A percentile compares a stretch with the other conserved stretches of the same genome.
Evolutionary conservation across 805 yeast genomes (phyloP).

Genomic region (Candida methanosorbosa): DNA sequence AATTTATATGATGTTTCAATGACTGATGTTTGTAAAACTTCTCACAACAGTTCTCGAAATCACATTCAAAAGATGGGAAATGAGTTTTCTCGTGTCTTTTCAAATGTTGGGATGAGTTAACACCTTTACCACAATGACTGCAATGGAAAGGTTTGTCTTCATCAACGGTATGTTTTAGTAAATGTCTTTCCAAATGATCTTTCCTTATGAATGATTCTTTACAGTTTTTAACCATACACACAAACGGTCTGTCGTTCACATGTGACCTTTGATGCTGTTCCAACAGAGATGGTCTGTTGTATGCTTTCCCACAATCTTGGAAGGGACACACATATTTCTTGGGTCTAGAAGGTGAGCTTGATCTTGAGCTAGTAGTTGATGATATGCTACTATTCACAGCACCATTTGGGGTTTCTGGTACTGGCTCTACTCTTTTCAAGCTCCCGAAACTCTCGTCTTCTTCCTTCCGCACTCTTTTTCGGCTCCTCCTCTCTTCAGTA

Average conservation of each 20-base stretch:
- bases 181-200: conserved; percentile 75
- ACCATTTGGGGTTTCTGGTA: no score
- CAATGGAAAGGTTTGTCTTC: conserved; percentile 67
- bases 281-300: conserved; percentile 71
- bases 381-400: no score
- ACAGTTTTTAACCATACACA: conserved; percentile 51
- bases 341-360: conserved; percentile 21
- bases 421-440: no score
- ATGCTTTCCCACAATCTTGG: conserved; percentile 65
- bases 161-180: conserved; percentile 45
- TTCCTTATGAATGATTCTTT: conserved; percentile 59
- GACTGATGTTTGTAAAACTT: conserved; percentile 70
- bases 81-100: conserved; percentile 81
- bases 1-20: conserved; percentile 58
- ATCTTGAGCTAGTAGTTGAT: conserved; percentile 27
- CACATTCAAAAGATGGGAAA: conserved; percentile 54
- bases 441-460: no score
- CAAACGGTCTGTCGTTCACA: conserved; percentile 70
- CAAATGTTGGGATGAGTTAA: conserved; percentile 71
- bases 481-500: no score
- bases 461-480: no score
- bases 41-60: conserved; percentile 52
- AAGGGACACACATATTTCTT: conserved; percentile 58
- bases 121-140: conserved; percentile 71
- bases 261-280: conserved; percentile 79